These are phyloP conservation scores for Mycena belliarum DNA, from an alignment of 768 basidiomycete species.

Conservation along the genomic window DNA sequence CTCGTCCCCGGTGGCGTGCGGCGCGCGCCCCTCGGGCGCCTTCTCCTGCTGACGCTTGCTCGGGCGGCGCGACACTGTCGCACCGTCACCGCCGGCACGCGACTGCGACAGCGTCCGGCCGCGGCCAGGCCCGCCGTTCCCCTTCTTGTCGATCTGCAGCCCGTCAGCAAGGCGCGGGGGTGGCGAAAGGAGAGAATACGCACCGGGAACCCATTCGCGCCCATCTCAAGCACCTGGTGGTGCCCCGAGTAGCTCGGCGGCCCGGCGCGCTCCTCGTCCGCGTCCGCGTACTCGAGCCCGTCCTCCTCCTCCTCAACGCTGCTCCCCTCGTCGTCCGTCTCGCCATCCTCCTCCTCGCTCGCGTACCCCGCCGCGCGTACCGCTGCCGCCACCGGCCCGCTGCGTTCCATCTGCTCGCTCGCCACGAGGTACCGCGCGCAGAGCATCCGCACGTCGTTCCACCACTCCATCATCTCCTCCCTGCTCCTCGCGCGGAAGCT, in stretches of 20 bases:
- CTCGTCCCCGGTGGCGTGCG: constrained; percentile 28
- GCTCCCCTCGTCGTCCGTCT: constrained; percentile 62
- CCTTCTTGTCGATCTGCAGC: constrained; percentile 40
- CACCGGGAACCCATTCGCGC: constrained; percentile 63
- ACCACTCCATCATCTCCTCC: constrained; percentile 99
- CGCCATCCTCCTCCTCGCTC: constrained; percentile 71
- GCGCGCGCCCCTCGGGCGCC: constrained; percentile 60
- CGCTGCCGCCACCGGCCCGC: constrained; percentile 90
- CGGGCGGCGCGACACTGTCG: constrained; percentile 40
- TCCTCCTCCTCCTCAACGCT: constrained; percentile 60
- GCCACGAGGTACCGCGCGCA: constrained; percentile 94
- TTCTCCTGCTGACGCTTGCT: constrained; percentile 73
- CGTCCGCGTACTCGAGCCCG: constrained; percentile 39
- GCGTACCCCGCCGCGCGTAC: constrained; percentile 87
- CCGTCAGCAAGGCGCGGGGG: background rate
- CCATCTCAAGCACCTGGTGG: constrained; percentile 40
- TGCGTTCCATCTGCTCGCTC: constrained; percentile 89
- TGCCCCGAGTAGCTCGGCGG: constrained; percentile 65
- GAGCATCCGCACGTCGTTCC: constrained; percentile 95
- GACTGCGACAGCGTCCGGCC: too few relatives aligned
- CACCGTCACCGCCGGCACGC: constrained; percentile 32
- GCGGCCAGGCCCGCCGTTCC: too few relatives aligned
- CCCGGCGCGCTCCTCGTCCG: constrained; percentile 23
- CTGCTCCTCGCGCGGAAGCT: constrained; percentile 86
- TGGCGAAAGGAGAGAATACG: constrained; percentile 30